A percentile compares a stretch with the other conserved stretches of the same genome.
These are phyloP conservation scores for Lathyrus oleraceus DNA, from an alignment of 306 rosid genomes.

Conservation along the genomic window DNA sequence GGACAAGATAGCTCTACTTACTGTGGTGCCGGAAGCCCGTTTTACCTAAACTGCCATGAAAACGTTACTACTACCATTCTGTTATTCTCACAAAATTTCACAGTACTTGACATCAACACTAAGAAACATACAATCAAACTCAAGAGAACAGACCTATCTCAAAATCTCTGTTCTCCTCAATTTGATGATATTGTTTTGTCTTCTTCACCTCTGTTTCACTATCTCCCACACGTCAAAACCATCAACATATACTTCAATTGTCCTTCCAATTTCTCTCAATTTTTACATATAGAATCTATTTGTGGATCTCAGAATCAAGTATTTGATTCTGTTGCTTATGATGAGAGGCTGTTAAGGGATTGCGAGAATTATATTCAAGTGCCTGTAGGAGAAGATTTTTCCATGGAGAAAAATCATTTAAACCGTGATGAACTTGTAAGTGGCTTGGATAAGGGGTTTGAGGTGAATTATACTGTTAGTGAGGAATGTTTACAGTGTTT, in stretches of 20 bases:
- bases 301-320: not conserved
- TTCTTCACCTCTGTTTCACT: not conserved
- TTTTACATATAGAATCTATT: fast-evolving
- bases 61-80: not conserved
- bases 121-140: not conserved
- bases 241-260: conserved; percentile 40
- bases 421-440: not conserved
- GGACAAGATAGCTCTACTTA: fast-evolving
- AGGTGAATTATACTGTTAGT: not conserved
- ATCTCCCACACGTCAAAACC: not conserved
- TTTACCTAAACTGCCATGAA: conserved; percentile 3
- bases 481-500: not conserved
- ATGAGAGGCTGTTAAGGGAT: fast-evolving
- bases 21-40: conserved; percentile 29
- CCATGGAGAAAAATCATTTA: fast-evolving
- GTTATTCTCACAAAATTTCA: not conserved
- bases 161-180: not conserved
- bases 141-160: not conserved
- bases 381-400: not conserved
- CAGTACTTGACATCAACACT: not conserved
- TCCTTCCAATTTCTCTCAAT: fast-evolving
- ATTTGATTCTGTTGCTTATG: fast-evolving
- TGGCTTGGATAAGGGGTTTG: not conserved
- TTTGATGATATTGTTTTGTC: not conserved
- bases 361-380: not conserved